These are phyloP conservation scores for Clavispora santaluciae DNA, from an alignment of 805 yeast species.

Conservation along the genomic window DNA sequence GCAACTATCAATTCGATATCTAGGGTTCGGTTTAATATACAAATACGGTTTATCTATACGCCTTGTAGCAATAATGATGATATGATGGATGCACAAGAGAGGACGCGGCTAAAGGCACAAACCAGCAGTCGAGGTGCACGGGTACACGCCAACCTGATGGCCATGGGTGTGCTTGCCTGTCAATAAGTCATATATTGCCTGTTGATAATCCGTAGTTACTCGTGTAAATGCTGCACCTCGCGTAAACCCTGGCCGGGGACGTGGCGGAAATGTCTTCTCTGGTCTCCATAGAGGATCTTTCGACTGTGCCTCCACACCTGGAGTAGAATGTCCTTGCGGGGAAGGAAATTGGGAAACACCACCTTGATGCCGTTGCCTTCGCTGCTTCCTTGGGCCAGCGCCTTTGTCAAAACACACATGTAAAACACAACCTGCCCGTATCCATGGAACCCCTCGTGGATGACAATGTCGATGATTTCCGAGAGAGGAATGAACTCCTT, in stretches of 20 bases:
- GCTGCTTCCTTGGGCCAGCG: conserved; percentile 10
- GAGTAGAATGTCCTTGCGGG: conserved; percentile 36
- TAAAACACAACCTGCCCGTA: conserved; percentile 61
- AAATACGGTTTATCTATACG: too few relatives aligned
- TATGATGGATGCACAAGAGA: too few relatives aligned
- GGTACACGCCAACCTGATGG: too few relatives aligned
- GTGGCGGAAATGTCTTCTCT: conserved; percentile 13
- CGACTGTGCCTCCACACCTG: conserved; percentile 38
- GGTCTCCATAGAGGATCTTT: conserved; percentile 26
- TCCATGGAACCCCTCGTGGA: conserved; percentile 72
- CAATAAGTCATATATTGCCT: too few relatives aligned
- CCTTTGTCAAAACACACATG: conserved; percentile 51
- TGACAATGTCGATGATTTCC: conserved; percentile 57
- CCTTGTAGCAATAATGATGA: too few relatives aligned
- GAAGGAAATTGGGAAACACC: conserved; percentile 40
- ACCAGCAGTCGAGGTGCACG: too few relatives aligned
- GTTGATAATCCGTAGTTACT: too few relatives aligned
- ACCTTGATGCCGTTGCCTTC: conserved; percentile 25
- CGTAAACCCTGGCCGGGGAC: conserved; percentile 19
- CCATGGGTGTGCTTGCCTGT: too few relatives aligned
- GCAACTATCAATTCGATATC: not conserved
- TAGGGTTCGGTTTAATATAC: conserved; percentile 1
- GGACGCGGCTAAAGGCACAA: too few relatives aligned
- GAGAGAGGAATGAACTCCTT: conserved; percentile 52
- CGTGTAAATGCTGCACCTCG: conserved; percentile 14